phyloP scores from a whole-genome alignment of 345 rosid genomes.

The Passiflora organensis region DNA sequence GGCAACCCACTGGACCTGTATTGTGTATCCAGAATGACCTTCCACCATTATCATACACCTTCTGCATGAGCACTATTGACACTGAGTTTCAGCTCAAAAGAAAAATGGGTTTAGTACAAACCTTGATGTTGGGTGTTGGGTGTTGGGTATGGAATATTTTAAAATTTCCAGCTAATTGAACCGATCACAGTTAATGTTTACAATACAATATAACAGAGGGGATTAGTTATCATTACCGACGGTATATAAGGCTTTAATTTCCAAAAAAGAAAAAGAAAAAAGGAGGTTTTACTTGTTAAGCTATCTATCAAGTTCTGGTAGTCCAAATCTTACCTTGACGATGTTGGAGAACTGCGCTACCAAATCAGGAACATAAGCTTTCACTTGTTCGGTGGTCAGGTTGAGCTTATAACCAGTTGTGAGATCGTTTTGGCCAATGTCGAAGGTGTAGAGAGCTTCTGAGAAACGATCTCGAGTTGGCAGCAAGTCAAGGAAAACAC shows the following conservation, averaged over 20 bases:
- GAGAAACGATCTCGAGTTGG: constrained; percentile 44
- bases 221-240: too few species aligned
- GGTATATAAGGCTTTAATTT: too few species aligned
- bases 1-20: constrained; percentile 19
- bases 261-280: too few species aligned
- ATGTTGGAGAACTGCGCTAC: constrained; percentile 24
- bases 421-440: constrained; percentile 76
- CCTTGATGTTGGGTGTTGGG: too few species aligned
- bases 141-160: too few species aligned
- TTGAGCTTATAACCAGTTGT: constrained; percentile 56
- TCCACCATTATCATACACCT: constrained; percentile 42
- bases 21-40: constrained; percentile 39
- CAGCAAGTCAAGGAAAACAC: constrained; percentile 25
- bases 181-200: too few species aligned
- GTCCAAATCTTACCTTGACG: constrained; percentile 10
- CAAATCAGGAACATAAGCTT: constrained; percentile 52
- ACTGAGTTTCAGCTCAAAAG: too few species aligned
- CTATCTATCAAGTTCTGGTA: too few species aligned
- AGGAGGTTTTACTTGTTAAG: too few species aligned
- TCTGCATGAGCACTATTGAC: constrained; percentile 7
- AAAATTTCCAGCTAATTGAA: too few species aligned
- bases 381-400: constrained; percentile 51
- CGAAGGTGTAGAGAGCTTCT: constrained; percentile 48
- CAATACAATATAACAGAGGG: too few species aligned
- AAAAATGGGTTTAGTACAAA: too few species aligned